Percentiles rank a stretch among this genome's conserved stretches.
These are phyloP conservation scores for Solanum piurae DNA, from an alignment of 257 asterid species.

Conservation along the genomic window DNA sequence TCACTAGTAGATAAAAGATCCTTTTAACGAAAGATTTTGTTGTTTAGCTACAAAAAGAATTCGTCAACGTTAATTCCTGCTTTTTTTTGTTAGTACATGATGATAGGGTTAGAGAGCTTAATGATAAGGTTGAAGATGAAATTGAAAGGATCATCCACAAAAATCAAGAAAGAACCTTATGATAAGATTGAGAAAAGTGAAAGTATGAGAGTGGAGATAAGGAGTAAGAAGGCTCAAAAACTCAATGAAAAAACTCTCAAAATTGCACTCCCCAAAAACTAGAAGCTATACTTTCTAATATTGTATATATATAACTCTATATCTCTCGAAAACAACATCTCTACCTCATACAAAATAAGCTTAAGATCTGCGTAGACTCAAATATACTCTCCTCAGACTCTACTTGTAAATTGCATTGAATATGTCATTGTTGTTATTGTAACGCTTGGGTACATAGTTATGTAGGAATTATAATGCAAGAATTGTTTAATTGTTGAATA, in stretches of 20 bases:
- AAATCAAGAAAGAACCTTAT: constrained; percentile 30
- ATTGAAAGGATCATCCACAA: constrained; percentile 12
- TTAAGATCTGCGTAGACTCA: not conserved
- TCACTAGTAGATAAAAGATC: not conserved
- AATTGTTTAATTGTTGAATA: not conserved
- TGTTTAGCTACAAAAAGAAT: not conserved
- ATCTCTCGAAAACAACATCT: not conserved
- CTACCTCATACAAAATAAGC: not conserved
- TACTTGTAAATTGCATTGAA: not conserved
- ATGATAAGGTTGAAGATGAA: constrained; percentile 43
- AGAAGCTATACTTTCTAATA: constrained; percentile 36
- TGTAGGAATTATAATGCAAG: not conserved
- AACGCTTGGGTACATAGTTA: not conserved
- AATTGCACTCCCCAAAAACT: constrained; percentile 61
- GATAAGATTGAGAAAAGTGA: constrained; percentile 73
- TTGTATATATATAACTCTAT: too few species aligned
- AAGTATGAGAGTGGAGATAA: constrained; percentile 72
- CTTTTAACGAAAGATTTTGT: not conserved
- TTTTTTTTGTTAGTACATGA: not conserved
- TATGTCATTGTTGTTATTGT: not conserved
- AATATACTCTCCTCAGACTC: too few species aligned
- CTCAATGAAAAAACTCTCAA: constrained; percentile 53
- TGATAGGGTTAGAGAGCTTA: constrained; percentile 35
- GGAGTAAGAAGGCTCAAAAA: constrained; percentile 66
- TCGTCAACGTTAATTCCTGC: not conserved